Base-by-base conservation (phyloP, 768 basidiomycete species). In the Mrakia hoshinonis region DNA sequence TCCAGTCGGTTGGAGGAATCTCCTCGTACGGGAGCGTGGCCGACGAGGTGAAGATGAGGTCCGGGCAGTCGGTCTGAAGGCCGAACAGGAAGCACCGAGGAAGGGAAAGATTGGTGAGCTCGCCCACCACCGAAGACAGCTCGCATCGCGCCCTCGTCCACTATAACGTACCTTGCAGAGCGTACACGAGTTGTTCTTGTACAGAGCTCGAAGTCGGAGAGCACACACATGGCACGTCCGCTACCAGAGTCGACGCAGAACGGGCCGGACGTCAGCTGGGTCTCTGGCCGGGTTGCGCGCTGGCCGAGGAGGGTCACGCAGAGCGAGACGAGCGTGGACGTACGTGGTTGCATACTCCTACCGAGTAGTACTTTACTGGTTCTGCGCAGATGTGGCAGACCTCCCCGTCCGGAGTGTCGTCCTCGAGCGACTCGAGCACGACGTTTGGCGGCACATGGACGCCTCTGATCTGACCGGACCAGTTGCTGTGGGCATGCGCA, bases 381-480 rank as follows among this genome's bases (percentile, higher is more conserved):
- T 97, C 92, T 0, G 93, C 93, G 77, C 95, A 96, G 79, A 97
- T 97, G 85, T 87, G 95, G 81, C 95, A 97, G 24, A 76, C 68
- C 26, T 76, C 75, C 20, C 72, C 75, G 29, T 76, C 76, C 20
- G 65, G 68, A 0, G 51, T 71, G 0, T 66, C 48, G 52, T 72
- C 75, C 3, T 73, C 75, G 9, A 61, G 58, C 10, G 58, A 61
- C 34, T 61, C 58, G 58, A 61, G 58, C 13, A 61, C 34, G 18
- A 61, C 58, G 1, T 31, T 36, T 38, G 31, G 36, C 18, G 58
- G 58, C 20, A 61, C 36, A n/a, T 36, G 18, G 58, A 61, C 36
- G 15, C 58, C 58, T 36, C 31, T 39, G 29, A 58, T 46, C 12
- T 60, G 54, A 18, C 43, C 54, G 15, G 55, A 38, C 9, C 52